Conservation (phyloP, 805 yeast species). For the Candida hispaniensis region DNA sequence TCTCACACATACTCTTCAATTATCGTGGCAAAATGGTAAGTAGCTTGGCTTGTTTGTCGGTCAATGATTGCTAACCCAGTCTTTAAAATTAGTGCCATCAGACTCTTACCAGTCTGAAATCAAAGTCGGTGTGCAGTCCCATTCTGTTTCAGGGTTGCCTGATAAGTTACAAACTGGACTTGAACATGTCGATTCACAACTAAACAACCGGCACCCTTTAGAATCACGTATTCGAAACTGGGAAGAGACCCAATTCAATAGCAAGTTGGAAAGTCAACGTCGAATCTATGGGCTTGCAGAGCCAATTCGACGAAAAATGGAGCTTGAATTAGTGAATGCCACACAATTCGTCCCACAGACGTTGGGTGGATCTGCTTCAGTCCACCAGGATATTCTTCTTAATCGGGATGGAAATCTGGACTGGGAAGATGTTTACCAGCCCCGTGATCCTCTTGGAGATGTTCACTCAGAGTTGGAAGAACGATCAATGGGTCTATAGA, state of each 20-base stretch:
- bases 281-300: slow-evolving; percentile 86
- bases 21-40: too few species aligned
- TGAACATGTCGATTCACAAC: slow-evolving; percentile 42
- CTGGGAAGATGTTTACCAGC: slow-evolving; percentile 85
- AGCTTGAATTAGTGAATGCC: slow-evolving; percentile 56
- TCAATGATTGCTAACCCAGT: too few species aligned
- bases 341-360: slow-evolving; percentile 59
- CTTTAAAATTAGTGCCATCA: too few species aligned
- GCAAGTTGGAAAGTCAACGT: slow-evolving; percentile 66
- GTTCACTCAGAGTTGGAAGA: slow-evolving; percentile 69
- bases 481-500: slow-evolving; percentile 33
- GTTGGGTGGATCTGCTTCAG: slow-evolving; percentile 45
- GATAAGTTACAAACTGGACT: slow-evolving; percentile 47
- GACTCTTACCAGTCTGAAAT: too few species aligned
- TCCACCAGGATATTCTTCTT: slow-evolving; percentile 68
- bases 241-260: slow-evolving; percentile 64
- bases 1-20: too few species aligned
- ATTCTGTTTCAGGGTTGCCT: slow-evolving; percentile 48
- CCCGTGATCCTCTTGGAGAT: slow-evolving; percentile 32
- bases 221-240: slow-evolving; percentile 66
- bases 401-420: slow-evolving; percentile 70
- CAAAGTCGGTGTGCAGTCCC: slow-evolving; percentile 34
- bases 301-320: slow-evolving; percentile 89
- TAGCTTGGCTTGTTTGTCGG: too few species aligned
- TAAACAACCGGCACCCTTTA: slow-evolving; percentile 56